phyloP scores from a whole-genome alignment of 2,329 filamentous ascomycete species.

The Alternaria sp. region DNA sequence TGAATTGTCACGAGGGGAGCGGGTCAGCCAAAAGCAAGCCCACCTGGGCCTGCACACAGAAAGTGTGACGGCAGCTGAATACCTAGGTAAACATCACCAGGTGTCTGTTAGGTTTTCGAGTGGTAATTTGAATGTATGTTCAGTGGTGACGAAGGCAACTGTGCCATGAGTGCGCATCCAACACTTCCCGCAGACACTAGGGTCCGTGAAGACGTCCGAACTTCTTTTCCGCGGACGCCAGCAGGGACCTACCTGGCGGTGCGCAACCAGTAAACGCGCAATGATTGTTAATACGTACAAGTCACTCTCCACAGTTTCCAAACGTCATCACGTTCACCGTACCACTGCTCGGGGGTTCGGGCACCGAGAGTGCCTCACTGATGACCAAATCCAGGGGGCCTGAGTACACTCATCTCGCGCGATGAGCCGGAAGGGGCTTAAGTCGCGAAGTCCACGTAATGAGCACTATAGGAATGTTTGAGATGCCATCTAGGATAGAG shows the following conservation, averaged over 20 bases:
- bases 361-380: neutral
- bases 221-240: neutral
- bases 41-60: too few relatives aligned
- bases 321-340: neutral
- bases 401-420: neutral
- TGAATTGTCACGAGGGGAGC: neutral
- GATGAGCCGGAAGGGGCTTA: neutral
- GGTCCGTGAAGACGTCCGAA: neutral
- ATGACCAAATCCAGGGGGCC: neutral
- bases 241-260: rapidly evolving
- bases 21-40: neutral
- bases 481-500: neutral
- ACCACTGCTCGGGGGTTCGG: neutral
- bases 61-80: too few relatives aligned
- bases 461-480: neutral
- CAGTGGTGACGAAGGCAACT: too few relatives aligned
- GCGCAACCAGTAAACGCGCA: neutral
- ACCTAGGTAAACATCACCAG: too few relatives aligned
- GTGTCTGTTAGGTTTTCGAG: too few relatives aligned
- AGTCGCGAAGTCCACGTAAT: neutral
- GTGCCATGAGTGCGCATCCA: too few relatives aligned
- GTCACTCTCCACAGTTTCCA: neutral
- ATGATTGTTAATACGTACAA: neutral
- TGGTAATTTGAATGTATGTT: too few relatives aligned
- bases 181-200: neutral